phyloP scores from a whole-genome alignment of 2,329 filamentous ascomycete species.

The Monilinia vaccinii-corymbosi region DNA sequence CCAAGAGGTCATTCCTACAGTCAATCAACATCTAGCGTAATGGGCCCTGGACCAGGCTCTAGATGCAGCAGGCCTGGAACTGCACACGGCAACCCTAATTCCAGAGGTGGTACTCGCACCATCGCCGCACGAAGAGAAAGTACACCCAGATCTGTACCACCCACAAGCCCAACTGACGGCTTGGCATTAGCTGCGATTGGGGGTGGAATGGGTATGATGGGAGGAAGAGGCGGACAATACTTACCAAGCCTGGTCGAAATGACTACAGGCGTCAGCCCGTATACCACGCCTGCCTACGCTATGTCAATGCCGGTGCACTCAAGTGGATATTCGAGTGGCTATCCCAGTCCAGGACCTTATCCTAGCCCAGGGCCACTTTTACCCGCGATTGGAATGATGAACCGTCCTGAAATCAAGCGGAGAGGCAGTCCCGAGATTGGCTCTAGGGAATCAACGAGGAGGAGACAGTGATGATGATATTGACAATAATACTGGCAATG shows the following conservation, averaged over 20 bases:
- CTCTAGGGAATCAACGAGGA: conserved; percentile 38
- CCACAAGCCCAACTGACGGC: conserved; percentile 32
- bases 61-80: conserved; percentile 23
- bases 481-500: neutral
- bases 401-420: conserved; percentile 37
- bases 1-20: conserved; percentile 25
- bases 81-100: conserved; percentile 14
- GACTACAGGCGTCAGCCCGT: conserved; percentile 54
- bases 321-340: conserved; percentile 14
- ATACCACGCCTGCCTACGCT: conserved; percentile 48
- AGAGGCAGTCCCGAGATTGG: conserved; percentile 42
- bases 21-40: conserved; percentile 22
- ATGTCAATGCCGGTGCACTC: conserved; percentile 25
- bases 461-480: conserved; percentile 30
- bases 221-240: conserved; percentile 28
- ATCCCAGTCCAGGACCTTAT: conserved; percentile 34
- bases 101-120: conserved; percentile 17
- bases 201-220: conserved; percentile 21
- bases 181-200: conserved; percentile 28
- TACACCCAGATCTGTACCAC: conserved; percentile 29
- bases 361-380: conserved; percentile 36
- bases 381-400: conserved; percentile 23
- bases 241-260: conserved; percentile 55
- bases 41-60: conserved; percentile 14
- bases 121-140: conserved; percentile 29